These are phyloP conservation scores for Lactarius quietus DNA, from an alignment of 768 basidiomycete genomes.

Conservation along the genomic window DNA sequence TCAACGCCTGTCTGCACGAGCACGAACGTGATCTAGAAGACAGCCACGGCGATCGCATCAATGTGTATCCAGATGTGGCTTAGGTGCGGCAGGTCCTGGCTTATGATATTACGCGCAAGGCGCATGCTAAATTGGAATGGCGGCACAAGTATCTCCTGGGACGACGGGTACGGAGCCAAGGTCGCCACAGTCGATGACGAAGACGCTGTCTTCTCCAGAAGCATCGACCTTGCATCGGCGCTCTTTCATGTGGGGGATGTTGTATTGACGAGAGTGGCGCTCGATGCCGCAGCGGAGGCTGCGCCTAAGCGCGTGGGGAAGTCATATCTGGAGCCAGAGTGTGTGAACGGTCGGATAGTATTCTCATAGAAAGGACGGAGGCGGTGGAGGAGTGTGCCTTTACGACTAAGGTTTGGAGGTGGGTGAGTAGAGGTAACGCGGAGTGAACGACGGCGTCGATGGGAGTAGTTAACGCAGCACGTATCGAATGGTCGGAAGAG, in stretches of 20 bases:
- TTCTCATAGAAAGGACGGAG: slow-evolving; percentile 44
- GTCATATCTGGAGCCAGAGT: slow-evolving; percentile 30
- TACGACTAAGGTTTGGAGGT: slow-evolving; percentile 41
- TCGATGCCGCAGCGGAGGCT: slow-evolving; percentile 22
- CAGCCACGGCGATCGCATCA: slow-evolving; percentile 79
- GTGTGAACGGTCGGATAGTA: slow-evolving; percentile 52
- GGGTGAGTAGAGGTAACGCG: slow-evolving; percentile 28
- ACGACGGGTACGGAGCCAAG: neutral
- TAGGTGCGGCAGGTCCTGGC: slow-evolving; percentile 76
- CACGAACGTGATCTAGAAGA: slow-evolving; percentile 83
- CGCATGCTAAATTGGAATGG: slow-evolving; percentile 62
- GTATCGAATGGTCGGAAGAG: slow-evolving; percentile 31
- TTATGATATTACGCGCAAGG: slow-evolving; percentile 52
- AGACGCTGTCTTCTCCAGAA: slow-evolving; percentile 11
- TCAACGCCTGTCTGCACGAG: slow-evolving; percentile 71
- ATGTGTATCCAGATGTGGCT: slow-evolving; percentile 92
- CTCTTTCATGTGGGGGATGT: neutral
- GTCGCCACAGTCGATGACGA: neutral
- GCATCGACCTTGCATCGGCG: slow-evolving; percentile 5
- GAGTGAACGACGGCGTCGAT: slow-evolving; percentile 3
- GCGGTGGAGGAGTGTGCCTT: slow-evolving; percentile 44
- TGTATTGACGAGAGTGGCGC: slow-evolving; percentile 14
- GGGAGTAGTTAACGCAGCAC: slow-evolving; percentile 32
- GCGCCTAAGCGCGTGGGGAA: slow-evolving; percentile 8
- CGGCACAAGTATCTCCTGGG: slow-evolving; percentile 34